Base-by-base conservation (phyloP, 2,329 filamentous ascomycete genomes). In the Diaporthe aspalathi region DNA sequence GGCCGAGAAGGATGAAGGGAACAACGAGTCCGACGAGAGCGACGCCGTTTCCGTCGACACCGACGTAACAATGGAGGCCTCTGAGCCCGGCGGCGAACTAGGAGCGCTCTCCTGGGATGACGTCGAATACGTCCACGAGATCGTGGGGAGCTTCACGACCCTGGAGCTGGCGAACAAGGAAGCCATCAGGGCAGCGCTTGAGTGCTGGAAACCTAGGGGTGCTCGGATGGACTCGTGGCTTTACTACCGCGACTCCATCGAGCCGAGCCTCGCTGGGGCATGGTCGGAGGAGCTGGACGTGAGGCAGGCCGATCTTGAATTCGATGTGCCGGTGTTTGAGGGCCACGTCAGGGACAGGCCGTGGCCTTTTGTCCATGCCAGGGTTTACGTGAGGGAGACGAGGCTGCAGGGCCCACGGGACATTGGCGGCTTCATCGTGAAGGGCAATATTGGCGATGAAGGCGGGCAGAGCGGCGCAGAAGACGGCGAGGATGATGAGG, bases 391-490 rank as follows among this genome's bases (percentile, higher is more conserved):
- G 29, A 40, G 29, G 2, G 57, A 70, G 52, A 24, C 47, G 8
- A 65, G 20, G 11, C 52, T 70, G 12, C 67, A 70, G 45, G 70
- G 70, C 1, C 70, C 70, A 0, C 52, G 68, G 43, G 70, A 72
- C 7, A 66, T 69, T 14, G 67, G 50, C 12, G 45, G 50, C 16
- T 27, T 66, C 11, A 53, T 70, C 17, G 45, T 35, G 24, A 17
- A 35, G 24, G 52, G 49, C 27, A 57, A n/a, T 2, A 38, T 29
- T 1, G 74, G n/a, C 5, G 54, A 54, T 2, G 29, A 49, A 16
- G 54, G 38, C 12, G 17, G 47, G 63, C 2, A 67, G 1, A 16
- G 20, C 7, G 11, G 3, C 2, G 65, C 24, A 5, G 29, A 27
- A 17, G 62, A 70, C 11, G 69, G 52, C 3, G 52, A 50, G n/a